Base-by-base conservation (phyloP, 2,329 filamentous ascomycete species). In the Sporothrix brasiliensis region DNA sequence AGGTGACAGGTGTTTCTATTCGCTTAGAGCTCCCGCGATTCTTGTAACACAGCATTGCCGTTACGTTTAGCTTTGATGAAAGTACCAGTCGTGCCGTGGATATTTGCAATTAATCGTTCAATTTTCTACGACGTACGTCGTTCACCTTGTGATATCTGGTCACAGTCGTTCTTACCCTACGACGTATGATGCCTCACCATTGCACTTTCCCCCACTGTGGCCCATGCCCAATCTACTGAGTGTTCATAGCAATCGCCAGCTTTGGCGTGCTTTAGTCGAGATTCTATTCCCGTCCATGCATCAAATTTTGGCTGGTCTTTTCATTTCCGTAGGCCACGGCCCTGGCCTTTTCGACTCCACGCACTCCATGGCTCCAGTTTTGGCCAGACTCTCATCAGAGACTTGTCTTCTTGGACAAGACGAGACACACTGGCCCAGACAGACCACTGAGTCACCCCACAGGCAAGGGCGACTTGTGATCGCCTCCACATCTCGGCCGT, bases 401-500 rank as follows among this genome's bases (percentile, higher is more conserved):
- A 24, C 27, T 30, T 16, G 19, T n/a, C 14, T 58, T 61, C 56
- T 14, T 24, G 44, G 56, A 61, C 56, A 61, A 61, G 24, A 24
- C 56, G n/a, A 61, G 58, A 47, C 39, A 61, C 39, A 19, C 34
- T 16, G n/a, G 39, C 21, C 27, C 27, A 53, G 49, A 52, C 24
- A 65, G 39, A 41, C 63, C 47, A 58, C 41, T 34, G 34, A 44
- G 41, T 16, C 41, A 44, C 41, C 34, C 3, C 10, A 58, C 27
- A 67, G 50, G 61, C 61, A 65, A 65, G 61, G 61, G 61, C 44
- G 14, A 27, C 58, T 19, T 63, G 47, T n/a, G 63, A 67, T 67
- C 63, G 63, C 27, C 63, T 67, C 49, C 63, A 67, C 63, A 53
- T 53, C 49, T 67, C 63, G 63, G 63, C 47, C 49, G 44, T 50